Percentiles rank a stretch among this genome's conserved stretches.
Evolutionary conservation across 1,284 basidiomycete species (phyloP).

Genomic region (Agaricales sp.): DNA sequence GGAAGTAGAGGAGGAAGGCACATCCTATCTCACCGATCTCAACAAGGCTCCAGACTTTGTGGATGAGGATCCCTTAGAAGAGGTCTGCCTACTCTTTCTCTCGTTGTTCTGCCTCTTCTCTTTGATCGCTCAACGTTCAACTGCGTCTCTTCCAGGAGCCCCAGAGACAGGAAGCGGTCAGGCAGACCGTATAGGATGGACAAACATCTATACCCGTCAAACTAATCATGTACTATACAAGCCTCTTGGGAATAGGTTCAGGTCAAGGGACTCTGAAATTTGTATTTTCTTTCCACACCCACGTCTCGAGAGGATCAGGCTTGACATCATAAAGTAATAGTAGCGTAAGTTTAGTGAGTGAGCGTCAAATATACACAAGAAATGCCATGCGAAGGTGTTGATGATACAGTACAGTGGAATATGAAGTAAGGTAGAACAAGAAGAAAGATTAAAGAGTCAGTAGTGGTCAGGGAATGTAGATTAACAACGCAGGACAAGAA

Average conservation of each 20-base stretch:
- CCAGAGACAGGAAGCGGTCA: constrained; percentile 41
- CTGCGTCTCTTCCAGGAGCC: constrained; percentile 21
- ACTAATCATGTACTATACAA: background rate
- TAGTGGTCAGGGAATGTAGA: too few species aligned
- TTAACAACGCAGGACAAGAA: too few species aligned
- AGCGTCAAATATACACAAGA: too few species aligned
- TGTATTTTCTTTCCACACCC: too few species aligned
- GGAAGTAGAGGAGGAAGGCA: constrained; percentile 82
- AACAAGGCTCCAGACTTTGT: constrained; percentile 85
- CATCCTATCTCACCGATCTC: constrained; percentile 79
- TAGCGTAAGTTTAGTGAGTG: too few species aligned
- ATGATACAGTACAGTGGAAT: too few species aligned
- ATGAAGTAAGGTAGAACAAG: too few species aligned
- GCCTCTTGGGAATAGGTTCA: background rate
- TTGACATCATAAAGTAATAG: too few species aligned
- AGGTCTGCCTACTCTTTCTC: constrained; percentile 38
- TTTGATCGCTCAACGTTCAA: constrained; percentile 2
- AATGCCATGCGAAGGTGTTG: too few species aligned
- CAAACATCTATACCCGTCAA: background rate
- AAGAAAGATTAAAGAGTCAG: too few species aligned
- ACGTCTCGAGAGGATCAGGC: too few species aligned
- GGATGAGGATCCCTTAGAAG: constrained; percentile 75
- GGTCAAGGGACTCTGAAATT: too few species aligned
- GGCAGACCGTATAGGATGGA: constrained; percentile 29
- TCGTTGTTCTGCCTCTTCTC: constrained; percentile 1